Conservation (phyloP, 306 rosid species). For the Cyclanthera cordifolia region DNA sequence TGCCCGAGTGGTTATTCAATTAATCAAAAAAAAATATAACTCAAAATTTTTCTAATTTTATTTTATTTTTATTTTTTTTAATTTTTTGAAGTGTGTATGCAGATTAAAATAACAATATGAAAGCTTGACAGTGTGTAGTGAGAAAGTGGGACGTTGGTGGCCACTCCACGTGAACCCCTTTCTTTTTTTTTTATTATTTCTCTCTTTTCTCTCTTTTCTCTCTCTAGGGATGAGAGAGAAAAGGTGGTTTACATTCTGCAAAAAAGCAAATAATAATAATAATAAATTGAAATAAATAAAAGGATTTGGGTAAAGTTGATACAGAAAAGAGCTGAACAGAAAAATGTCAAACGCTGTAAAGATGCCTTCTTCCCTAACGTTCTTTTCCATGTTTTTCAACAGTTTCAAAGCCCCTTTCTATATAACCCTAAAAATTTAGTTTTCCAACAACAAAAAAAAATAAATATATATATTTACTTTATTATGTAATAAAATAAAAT, state of each 20-base stretch:
- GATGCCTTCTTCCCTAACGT: background rate
- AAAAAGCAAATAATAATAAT: background rate
- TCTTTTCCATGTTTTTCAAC: too few relatives aligned
- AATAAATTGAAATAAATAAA: background rate
- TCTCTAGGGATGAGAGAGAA: background rate
- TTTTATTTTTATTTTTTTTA: too few relatives aligned
- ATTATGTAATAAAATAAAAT: too few relatives aligned
- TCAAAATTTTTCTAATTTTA: too few relatives aligned
- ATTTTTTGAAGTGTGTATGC: background rate
- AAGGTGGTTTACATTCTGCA: background rate
- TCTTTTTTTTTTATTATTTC: too few relatives aligned
- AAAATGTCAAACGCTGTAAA: background rate
- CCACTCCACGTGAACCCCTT: slow-evolving; percentile 8
- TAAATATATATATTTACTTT: too few relatives aligned
- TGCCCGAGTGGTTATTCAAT: too few relatives aligned
- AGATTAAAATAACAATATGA: background rate
- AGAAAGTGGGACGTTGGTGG: background rate
- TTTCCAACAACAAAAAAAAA: too few relatives aligned
- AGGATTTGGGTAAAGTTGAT: background rate
- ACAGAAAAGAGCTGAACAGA: background rate
- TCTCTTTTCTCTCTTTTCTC: background rate
- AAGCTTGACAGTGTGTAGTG: background rate
- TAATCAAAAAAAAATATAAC: too few relatives aligned
- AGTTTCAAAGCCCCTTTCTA: too few relatives aligned
- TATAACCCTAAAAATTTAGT: too few relatives aligned